Conservation (phyloP, 2,329 filamentous ascomycete genomes). For the Chrysoporthe cubensis region DNA sequence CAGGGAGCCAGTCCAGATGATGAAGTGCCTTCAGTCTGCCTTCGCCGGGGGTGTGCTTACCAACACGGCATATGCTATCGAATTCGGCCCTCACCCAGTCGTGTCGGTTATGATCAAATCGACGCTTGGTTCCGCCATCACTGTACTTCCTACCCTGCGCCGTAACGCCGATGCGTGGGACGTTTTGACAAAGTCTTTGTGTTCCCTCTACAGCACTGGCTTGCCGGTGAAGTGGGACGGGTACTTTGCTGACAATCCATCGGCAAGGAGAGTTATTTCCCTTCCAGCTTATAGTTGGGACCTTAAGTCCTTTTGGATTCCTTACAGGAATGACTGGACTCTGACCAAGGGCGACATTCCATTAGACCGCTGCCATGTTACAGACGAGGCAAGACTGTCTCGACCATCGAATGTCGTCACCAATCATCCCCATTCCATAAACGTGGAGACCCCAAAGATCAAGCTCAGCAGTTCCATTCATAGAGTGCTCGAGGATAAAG, state of each 20-base stretch:
- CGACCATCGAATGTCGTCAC: background rate
- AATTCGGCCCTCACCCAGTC: too few species aligned
- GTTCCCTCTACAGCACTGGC: too few species aligned
- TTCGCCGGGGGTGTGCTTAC: too few species aligned
- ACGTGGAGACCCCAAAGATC: too few species aligned
- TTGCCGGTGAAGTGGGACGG: constrained; percentile 2
- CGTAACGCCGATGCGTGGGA: too few species aligned
- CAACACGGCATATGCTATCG: too few species aligned
- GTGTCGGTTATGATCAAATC: too few species aligned
- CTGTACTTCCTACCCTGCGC: too few species aligned
- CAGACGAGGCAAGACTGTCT: background rate
- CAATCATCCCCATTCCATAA: too few species aligned
- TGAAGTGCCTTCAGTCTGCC: too few species aligned
- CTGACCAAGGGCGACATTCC: constrained; percentile 17
- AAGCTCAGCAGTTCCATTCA: constrained; percentile 4
- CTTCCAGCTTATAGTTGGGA: constrained; percentile 24
- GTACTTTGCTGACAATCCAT: constrained; percentile 12
- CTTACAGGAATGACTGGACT: constrained; percentile 24
- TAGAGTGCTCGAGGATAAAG: background rate
- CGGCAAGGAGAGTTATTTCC: background rate
- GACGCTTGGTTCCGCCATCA: too few species aligned
- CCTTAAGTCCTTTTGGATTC: constrained; percentile 22
- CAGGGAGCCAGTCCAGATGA: background rate
- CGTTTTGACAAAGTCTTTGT: too few species aligned
- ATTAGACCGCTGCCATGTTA: background rate